Conservation (phyloP, 495 filamentous ascomycete genomes). For the Hyaloscypha hepaticicola region DNA sequence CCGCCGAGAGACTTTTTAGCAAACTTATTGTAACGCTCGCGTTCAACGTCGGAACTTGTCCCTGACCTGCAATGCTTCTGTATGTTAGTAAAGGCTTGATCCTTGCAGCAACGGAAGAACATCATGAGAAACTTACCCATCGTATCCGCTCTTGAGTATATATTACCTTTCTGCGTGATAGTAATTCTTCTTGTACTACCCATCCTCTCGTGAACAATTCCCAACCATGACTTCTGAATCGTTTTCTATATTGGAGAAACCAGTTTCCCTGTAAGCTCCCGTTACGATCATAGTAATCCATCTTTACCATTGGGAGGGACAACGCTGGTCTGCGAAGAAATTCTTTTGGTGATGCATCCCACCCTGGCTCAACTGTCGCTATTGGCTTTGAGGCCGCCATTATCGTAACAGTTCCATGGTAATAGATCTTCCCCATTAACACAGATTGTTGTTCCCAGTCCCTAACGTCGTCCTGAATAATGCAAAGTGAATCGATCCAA, state of each 20-base stretch:
- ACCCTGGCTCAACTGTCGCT: neutral
- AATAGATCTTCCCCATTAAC: slow-evolving; percentile 16
- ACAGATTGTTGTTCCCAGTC: slow-evolving; percentile 19
- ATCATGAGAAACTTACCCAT: slow-evolving; percentile 16
- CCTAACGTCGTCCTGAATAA: slow-evolving; percentile 6
- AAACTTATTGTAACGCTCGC: slow-evolving; percentile 4
- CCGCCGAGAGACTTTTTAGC: neutral
- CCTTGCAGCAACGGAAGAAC: no score
- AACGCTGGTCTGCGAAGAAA: neutral
- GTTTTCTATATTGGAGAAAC: slow-evolving; percentile 1
- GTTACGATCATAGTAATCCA: slow-evolving; percentile 10
- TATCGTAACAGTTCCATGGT: slow-evolving; percentile 9
- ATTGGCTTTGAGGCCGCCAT: slow-evolving; percentile 14
- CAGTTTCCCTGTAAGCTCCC: slow-evolving; percentile 1
- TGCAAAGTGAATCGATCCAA: no score
- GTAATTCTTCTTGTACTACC: slow-evolving; percentile 2
- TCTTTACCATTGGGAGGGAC: neutral
- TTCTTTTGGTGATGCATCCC: neutral
- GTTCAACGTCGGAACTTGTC: slow-evolving; percentile 6
- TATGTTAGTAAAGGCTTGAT: slow-evolving; percentile 10
- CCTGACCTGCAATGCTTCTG: slow-evolving; percentile 15
- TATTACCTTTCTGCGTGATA: slow-evolving; percentile 10
- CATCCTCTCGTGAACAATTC: slow-evolving; percentile 11
- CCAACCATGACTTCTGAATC: neutral
- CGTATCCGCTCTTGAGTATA: neutral